Evolutionary conservation across 2,329 filamentous ascomycete genomes (phyloP).

Genomic region (Hymenoscyphus infarciens): DNA sequence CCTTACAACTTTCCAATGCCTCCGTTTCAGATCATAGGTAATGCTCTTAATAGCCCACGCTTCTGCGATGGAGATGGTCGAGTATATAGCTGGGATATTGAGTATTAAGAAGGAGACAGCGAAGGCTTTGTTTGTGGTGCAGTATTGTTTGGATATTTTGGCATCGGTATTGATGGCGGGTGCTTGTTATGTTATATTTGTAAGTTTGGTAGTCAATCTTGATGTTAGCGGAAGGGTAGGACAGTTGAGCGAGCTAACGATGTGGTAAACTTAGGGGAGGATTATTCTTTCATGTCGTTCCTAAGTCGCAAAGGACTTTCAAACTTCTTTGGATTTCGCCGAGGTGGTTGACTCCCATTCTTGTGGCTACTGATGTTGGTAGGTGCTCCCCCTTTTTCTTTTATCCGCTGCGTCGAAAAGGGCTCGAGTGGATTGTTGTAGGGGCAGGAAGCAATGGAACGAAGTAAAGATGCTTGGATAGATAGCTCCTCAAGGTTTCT

Average conservation of each 20-base stretch:
- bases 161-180: conserved; percentile 36
- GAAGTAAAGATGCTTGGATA: too few species aligned
- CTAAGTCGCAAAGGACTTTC: conserved; percentile 19
- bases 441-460: too few species aligned
- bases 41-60: conserved; percentile 37
- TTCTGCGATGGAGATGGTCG: conserved; percentile 27
- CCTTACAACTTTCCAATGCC: conserved; percentile 33
- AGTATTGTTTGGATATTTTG: conserved; percentile 33
- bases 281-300: conserved; percentile 34
- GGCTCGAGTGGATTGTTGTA: too few species aligned
- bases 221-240: not conserved
- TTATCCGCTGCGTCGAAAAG: too few species aligned
- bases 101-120: conserved; percentile 17
- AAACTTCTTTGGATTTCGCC: conserved; percentile 30
- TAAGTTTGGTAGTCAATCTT: conserved; percentile 10
- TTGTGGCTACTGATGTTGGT: conserved; percentile 30
- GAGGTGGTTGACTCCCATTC: conserved; percentile 30
- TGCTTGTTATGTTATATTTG: conserved; percentile 34
- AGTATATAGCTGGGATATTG: conserved; percentile 25
- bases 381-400: conserved; percentile 3
- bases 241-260: not conserved
- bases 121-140: conserved; percentile 28
- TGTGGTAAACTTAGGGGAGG: conserved; percentile 19
- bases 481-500: too few species aligned
- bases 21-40: conserved; percentile 35